phyloP scores from a whole-genome alignment of 495 filamentous ascomycete genomes.

The Apiosordaria backusii region DNA sequence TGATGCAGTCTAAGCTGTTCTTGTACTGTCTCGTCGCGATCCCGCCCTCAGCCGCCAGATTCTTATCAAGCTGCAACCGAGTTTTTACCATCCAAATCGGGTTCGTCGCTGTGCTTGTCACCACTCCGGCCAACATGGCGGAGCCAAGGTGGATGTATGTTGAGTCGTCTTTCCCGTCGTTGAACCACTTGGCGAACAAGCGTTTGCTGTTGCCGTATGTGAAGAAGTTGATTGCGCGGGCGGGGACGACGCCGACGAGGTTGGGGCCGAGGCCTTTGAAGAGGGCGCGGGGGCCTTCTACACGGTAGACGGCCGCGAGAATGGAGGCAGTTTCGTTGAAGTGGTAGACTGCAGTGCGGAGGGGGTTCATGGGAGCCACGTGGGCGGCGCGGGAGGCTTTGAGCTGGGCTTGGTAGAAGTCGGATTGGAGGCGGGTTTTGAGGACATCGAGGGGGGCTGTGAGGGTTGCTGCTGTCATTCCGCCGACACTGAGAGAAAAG shows the following conservation, averaged over 20 bases:
- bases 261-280: slow-evolving; percentile 90
- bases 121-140: slow-evolving; percentile 69
- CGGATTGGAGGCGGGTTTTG: slow-evolving; percentile 84
- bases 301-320: slow-evolving; percentile 66
- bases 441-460: slow-evolving; percentile 88
- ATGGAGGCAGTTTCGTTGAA: slow-evolving; percentile 79
- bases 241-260: slow-evolving; percentile 81
- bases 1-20: slow-evolving; percentile 76
- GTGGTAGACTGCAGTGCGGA: slow-evolving; percentile 54
- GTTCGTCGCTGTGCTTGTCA: slow-evolving; percentile 82
- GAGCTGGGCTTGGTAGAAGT: slow-evolving; percentile 78
- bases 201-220: slow-evolving; percentile 85
- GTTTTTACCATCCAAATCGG: slow-evolving; percentile 94
- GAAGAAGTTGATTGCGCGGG: slow-evolving; percentile 83
- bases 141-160: slow-evolving; percentile 70
- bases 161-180: slow-evolving; percentile 57
- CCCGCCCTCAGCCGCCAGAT: slow-evolving; percentile 48
- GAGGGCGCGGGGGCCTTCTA: slow-evolving; percentile 77
- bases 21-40: slow-evolving; percentile 61
- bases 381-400: slow-evolving; percentile 43
- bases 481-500: slow-evolving; percentile 59
- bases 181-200: slow-evolving; percentile 63
- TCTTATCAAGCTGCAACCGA: slow-evolving; percentile 79
- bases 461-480: slow-evolving; percentile 81
- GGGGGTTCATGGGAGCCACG: slow-evolving; percentile 40